Percentiles rank a stretch among this genome's conserved stretches.
These are phyloP conservation scores for Leishmania amazonensis DNA, from an alignment of 208 protist genomes.

Conservation along the genomic window DNA sequence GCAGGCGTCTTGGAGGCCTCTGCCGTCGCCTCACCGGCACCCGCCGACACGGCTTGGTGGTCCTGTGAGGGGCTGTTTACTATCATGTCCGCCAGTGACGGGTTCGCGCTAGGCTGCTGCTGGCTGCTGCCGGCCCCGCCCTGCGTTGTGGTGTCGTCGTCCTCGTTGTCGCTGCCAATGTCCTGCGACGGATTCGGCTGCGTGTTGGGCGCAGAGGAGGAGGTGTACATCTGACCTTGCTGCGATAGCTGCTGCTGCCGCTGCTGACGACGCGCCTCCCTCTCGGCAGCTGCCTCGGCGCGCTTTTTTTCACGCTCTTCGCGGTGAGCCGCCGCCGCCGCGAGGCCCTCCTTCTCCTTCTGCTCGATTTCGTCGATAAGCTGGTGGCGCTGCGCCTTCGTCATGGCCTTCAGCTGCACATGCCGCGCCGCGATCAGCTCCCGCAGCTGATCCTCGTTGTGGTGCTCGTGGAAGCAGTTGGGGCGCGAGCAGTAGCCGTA, in stretches of 20 bases:
- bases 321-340: constrained; percentile 50
- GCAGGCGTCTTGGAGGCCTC: neutral
- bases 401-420: constrained; percentile 76
- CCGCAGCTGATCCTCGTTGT: constrained; percentile 79
- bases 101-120: constrained; percentile 1
- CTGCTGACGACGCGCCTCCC: constrained; percentile 20
- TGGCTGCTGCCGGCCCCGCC: constrained; percentile 13
- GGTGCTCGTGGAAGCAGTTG: constrained; percentile 84
- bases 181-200: constrained; percentile 36
- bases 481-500: constrained; percentile 81
- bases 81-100: constrained; percentile 9
- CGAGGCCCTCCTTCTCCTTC: constrained; percentile 62
- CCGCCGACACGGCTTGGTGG: neutral
- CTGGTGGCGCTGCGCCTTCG: constrained; percentile 77
- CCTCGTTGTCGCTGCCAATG: constrained; percentile 35
- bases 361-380: constrained; percentile 61
- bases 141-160: constrained; percentile 11
- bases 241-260: constrained; percentile 27
- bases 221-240: neutral
- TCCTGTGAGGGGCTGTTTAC: constrained; percentile 11
- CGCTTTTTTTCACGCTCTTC: constrained; percentile 38
- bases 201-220: constrained; percentile 16
- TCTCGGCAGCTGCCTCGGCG: constrained; percentile 19
- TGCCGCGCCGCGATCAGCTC: constrained; percentile 76
- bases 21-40: neutral